These are phyloP conservation scores for Parsonsia alboflavescens DNA, from an alignment of 257 asterid genomes.

Conservation along the genomic window DNA sequence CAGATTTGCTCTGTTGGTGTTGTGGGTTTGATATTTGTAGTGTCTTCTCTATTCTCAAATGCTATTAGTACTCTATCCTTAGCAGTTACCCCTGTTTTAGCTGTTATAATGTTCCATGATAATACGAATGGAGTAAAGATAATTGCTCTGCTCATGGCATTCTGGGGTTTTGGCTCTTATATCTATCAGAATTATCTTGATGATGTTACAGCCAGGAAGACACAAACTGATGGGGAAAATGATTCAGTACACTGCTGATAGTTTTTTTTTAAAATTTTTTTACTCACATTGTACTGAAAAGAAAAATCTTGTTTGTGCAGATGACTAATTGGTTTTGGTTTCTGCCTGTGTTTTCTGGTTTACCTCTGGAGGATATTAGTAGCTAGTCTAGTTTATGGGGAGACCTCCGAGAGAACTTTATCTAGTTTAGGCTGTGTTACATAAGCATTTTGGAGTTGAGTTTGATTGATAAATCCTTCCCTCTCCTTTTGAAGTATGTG, in stretches of 20 bases:
- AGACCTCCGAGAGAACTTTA: not conserved
- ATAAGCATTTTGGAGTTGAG: not conserved
- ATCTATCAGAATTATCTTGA: slow-evolving; percentile 82
- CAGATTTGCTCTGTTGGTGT: slow-evolving; percentile 85
- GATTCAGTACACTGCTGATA: slow-evolving; percentile 24
- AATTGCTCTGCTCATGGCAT: slow-evolving; percentile 61
- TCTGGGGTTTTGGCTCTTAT: slow-evolving; percentile 79
- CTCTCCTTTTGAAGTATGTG: not conserved
- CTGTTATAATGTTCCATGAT: slow-evolving; percentile 67
- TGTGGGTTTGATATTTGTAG: slow-evolving; percentile 73
- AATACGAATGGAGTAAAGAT: slow-evolving; percentile 63
- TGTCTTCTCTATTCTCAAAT: slow-evolving; percentile 77
- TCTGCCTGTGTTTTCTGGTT: too few species aligned
- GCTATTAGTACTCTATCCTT: slow-evolving; percentile 83
- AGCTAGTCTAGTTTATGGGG: not conserved
- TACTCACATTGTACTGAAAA: too few species aligned
- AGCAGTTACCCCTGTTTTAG: slow-evolving; percentile 76
- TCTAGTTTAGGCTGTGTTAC: not conserved
- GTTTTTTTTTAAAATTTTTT: not conserved
- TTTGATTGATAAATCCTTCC: not conserved
- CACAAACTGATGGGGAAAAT: slow-evolving; percentile 14
- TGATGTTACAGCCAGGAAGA: slow-evolving; percentile 36
- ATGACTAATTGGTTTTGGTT: not conserved
- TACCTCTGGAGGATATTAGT: too few species aligned
- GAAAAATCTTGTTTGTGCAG: not conserved